Conservation (phyloP, 1,139 yeast species). For the Scheffersomyces cryptocercus region DNA sequence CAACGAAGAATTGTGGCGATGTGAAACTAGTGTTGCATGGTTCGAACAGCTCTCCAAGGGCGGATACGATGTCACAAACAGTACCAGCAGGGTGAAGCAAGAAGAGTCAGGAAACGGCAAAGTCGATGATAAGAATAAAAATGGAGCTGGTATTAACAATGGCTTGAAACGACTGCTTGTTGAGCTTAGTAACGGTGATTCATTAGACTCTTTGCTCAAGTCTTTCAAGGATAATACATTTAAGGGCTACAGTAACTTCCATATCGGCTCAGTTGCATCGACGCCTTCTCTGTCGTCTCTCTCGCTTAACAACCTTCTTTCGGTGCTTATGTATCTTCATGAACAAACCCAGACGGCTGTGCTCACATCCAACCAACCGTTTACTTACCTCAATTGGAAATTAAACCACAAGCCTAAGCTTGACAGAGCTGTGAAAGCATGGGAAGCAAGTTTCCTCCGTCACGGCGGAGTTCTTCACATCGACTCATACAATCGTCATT, state of each 20-base stretch:
- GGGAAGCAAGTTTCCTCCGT: slow-evolving; percentile 63
- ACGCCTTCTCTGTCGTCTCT: slow-evolving; percentile 17
- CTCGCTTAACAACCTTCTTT: slow-evolving; percentile 59
- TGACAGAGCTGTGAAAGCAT: slow-evolving; percentile 54
- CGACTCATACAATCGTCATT: slow-evolving; percentile 50
- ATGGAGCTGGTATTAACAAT: slow-evolving; percentile 13
- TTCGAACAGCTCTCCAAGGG: slow-evolving; percentile 20
- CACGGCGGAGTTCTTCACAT: slow-evolving; percentile 63
- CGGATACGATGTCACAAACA: neutral
- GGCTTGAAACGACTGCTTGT: slow-evolving; percentile 31
- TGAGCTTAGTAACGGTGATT: slow-evolving; percentile 58
- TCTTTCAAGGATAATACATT: slow-evolving; percentile 33
- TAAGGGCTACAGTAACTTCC: neutral
- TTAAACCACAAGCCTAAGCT: slow-evolving; percentile 58
- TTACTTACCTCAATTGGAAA: slow-evolving; percentile 53
- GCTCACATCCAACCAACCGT: slow-evolving; percentile 29
- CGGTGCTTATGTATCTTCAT: slow-evolving; percentile 71
- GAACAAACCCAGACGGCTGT: slow-evolving; percentile 63
- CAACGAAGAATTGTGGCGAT: slow-evolving; percentile 69
- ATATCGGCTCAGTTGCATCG: slow-evolving; percentile 1
- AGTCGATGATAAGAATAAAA: slow-evolving; percentile 15
- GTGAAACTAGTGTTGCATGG: slow-evolving; percentile 64
- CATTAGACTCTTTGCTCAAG: slow-evolving; percentile 49
- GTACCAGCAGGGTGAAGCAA: neutral
- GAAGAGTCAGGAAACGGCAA: slow-evolving; percentile 12